These are phyloP conservation scores for Alternaria ventricosa DNA, from an alignment of 2,329 filamentous ascomycete genomes.

Conservation along the genomic window DNA sequence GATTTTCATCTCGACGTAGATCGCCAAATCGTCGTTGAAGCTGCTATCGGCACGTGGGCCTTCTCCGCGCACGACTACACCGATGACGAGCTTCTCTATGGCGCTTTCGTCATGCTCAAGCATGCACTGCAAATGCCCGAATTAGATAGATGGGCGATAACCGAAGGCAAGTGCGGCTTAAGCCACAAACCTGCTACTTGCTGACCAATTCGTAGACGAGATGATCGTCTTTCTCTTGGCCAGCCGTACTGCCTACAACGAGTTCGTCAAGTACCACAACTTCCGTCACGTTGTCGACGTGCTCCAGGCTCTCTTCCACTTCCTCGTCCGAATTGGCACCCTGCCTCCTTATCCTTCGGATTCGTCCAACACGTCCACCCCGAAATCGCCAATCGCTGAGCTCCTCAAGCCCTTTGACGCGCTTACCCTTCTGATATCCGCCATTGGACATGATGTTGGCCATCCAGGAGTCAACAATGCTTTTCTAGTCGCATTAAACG, in stretches of 20 bases:
- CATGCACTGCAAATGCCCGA: conserved; percentile 85
- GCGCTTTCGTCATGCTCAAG: conserved; percentile 84
- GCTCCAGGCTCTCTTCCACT: conserved; percentile 89
- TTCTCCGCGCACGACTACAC: conserved; percentile 90
- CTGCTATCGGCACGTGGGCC: conserved; percentile 77
- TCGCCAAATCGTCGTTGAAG: conserved; percentile 69
- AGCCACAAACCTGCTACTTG: neutral
- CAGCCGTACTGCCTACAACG: conserved; percentile 93
- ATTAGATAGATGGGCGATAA: conserved; percentile 79
- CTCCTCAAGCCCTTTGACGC: conserved; percentile 87
- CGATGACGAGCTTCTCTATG: conserved; percentile 89
- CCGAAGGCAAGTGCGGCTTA: conserved; percentile 67
- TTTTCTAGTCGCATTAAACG: conserved; percentile 89
- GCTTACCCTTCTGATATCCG: conserved; percentile 86
- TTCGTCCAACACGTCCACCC: conserved; percentile 33
- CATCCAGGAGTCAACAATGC: conserved; percentile 98
- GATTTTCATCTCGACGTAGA: conserved; percentile 72
- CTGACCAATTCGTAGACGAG: conserved; percentile 64
- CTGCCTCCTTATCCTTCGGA: conserved; percentile 69
- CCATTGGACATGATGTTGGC: conserved; percentile 97
- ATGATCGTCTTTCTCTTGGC: conserved; percentile 85
- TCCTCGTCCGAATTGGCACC: conserved; percentile 80
- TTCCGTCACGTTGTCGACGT: conserved; percentile 98
- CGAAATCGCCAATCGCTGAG: conserved; percentile 71
- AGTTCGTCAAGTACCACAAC: conserved; percentile 96